phyloP scores from a whole-genome alignment of 352 stramenopile species.

The Phytopythium vexans region DNA sequence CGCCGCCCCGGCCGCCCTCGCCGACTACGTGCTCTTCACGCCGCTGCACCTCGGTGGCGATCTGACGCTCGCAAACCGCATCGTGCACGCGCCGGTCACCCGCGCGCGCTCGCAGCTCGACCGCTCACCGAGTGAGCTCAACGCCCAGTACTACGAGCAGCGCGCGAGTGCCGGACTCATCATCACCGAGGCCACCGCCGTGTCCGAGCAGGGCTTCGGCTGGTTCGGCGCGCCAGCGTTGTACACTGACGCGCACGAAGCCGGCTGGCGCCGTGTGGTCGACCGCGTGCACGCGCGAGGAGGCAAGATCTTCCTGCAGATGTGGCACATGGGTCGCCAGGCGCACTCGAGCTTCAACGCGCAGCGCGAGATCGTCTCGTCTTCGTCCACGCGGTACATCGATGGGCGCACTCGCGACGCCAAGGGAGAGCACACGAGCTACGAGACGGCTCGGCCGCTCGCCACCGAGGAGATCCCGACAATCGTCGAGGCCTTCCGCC shows the following conservation, averaged over 20 bases:
- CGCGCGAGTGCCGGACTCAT: conserved; percentile 21
- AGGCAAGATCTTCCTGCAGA: conserved; percentile 35
- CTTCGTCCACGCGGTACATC: conserved; percentile 22
- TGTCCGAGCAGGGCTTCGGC: conserved; percentile 31
- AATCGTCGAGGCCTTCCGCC: conserved; percentile 59
- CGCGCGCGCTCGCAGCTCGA: conserved; percentile 17
- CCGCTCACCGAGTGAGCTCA: conserved; percentile 22
- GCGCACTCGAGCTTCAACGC: conserved; percentile 41
- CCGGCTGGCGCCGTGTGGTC: conserved; percentile 38
- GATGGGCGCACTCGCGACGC: conserved; percentile 15
- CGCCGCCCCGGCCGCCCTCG: neutral
- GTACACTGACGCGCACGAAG: conserved; percentile 35
- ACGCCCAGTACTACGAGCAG: conserved; percentile 40
- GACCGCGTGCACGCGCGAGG: conserved; percentile 70
- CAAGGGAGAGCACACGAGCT: conserved; percentile 19
- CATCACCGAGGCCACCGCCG: conserved; percentile 22
- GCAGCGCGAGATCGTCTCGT: conserved; percentile 44
- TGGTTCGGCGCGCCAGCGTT: conserved; percentile 44
- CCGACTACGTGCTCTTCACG: conserved; percentile 27
- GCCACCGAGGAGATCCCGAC: conserved; percentile 61
- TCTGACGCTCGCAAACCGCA: conserved; percentile 39
- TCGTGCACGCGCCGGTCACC: conserved; percentile 35
- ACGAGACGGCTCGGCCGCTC: conserved; percentile 50
- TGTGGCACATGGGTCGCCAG: conserved; percentile 72
- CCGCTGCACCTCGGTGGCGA: conserved; percentile 13